These are phyloP conservation scores for Biscogniauxia mediterranea DNA, from an alignment of 2,329 filamentous ascomycete genomes.

Conservation along the genomic window DNA sequence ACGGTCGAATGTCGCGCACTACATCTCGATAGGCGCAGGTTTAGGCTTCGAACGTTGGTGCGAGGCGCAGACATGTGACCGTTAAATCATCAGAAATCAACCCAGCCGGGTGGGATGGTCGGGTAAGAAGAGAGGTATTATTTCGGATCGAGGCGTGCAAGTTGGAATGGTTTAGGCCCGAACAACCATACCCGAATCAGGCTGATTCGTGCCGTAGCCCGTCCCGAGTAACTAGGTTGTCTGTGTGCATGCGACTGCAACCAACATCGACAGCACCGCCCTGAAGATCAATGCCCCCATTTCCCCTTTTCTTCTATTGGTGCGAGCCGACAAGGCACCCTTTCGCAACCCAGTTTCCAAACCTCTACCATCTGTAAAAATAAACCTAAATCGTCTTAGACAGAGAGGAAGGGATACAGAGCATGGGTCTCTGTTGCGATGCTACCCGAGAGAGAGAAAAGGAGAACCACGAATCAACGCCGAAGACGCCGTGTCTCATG, in stretches of 20 bases:
- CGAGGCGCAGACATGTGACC: neutral
- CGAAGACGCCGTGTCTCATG: neutral
- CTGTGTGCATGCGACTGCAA: constrained; percentile 2
- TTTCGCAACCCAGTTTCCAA: neutral
- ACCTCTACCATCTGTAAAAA: neutral
- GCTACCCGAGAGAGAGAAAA: neutral
- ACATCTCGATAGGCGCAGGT: constrained; percentile 1
- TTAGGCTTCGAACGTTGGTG: constrained; percentile 2
- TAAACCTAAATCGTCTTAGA: neutral
- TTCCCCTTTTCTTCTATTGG: neutral
- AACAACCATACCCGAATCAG: constrained; percentile 4
- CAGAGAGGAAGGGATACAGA: neutral
- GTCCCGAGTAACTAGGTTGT: neutral
- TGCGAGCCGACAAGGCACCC: neutral
- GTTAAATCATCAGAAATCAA: neutral
- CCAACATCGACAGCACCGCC: constrained; percentile 12
- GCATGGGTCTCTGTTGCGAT: neutral
- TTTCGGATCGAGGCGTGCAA: constrained; percentile 6
- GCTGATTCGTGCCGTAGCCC: constrained; percentile 3
- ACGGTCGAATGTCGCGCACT: constrained; percentile 1
- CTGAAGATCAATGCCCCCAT: constrained; percentile 1
- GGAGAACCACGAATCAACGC: neutral
- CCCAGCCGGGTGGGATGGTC: neutral
- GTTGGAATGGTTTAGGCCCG: constrained; percentile 1
- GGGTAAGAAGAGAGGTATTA: neutral